Base-by-base conservation (phyloP, 345 rosid species). In the Eutrema yunnanense region DNA sequence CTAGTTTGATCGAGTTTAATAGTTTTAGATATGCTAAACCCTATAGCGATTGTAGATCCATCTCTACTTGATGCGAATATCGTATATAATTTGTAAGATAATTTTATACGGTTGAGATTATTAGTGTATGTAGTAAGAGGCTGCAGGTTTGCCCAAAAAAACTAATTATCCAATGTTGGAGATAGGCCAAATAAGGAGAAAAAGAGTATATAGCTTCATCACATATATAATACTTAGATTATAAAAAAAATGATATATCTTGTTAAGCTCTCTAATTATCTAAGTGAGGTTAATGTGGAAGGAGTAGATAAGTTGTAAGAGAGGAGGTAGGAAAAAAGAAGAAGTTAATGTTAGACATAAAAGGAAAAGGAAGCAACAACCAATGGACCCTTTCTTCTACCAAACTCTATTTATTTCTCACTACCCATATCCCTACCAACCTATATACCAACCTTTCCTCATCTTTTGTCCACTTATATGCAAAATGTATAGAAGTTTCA, bases 331-430 rank as follows among this genome's bases (percentile, higher is more conserved):
- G 71, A 61, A 43, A n/a, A 42, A 60, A 53, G 8, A 32, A 3
- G 4, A 32, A 32, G 4, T 60, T 26, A 54, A 55, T 61, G 57
- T 40, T 61, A 62, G 70, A 69, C 16, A 46, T 37, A 46, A 46
- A 63, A 54, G 51, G 52, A 29, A 46, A 56, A 42, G 3, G 75
- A 76, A 76, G 65, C 79, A 75, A 75, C 74, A 75, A 75, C 79
- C 69, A 76, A 69, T 76, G 72, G 75, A 76, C 80, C 80, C 71
- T 63, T 76, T 76, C 33, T 57, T 76, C 67, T 76, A 76, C 80
- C 80, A 76, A 76, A 76, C 80, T 63, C 74, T 36, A 76, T 69
- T 70, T 70, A 76, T 64, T 57, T 71, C 76, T 63, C 56, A 64
- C 67, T 70, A 77, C 75, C 71, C 66, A 76, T 70, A 75, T 76